These are phyloP conservation scores for Saccharomyces hybrid DNA, from an alignment of 1,139 yeast species.

Conservation along the genomic window DNA sequence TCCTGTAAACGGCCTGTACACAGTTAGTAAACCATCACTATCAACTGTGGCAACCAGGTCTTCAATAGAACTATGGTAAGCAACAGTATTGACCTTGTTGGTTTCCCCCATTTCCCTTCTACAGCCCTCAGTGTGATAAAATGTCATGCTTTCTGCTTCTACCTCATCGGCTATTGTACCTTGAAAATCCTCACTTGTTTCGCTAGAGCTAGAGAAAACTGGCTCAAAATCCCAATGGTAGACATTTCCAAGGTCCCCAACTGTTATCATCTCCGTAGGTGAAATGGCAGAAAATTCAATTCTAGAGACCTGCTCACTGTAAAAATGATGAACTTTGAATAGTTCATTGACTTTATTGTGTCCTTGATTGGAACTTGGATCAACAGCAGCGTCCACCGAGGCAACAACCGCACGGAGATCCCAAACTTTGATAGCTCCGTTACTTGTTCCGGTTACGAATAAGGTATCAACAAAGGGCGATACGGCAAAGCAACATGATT, in stretches of 20 bases:
- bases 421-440: conserved; percentile 28
- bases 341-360: conserved; percentile 10
- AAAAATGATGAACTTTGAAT: conserved; percentile 19
- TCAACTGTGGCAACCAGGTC: conserved; percentile 26
- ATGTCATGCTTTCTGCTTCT: conserved; percentile 23
- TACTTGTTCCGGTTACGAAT: conserved; percentile 25
- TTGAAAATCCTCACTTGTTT: not conserved
- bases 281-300: conserved; percentile 21
- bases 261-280: conserved; percentile 23
- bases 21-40: conserved; percentile 25
- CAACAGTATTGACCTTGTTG: conserved; percentile 20
- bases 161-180: conserved; percentile 11
- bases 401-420: conserved; percentile 23
- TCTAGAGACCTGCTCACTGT: conserved; percentile 22
- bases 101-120: conserved; percentile 18
- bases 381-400: conserved; percentile 6
- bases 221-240: conserved; percentile 29
- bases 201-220: conserved; percentile 1
- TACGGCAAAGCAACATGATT: conserved; percentile 14
- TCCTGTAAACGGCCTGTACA: conserved; percentile 28
- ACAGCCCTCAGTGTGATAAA: conserved; percentile 30
- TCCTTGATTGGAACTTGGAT: conserved; percentile 1
- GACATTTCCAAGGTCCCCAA: conserved; percentile 27
- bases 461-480: conserved; percentile 23
- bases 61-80: conserved; percentile 23